Base-by-base conservation (phyloP, 176 grass and related monocot species). In the Thinopyrum elongatum region DNA sequence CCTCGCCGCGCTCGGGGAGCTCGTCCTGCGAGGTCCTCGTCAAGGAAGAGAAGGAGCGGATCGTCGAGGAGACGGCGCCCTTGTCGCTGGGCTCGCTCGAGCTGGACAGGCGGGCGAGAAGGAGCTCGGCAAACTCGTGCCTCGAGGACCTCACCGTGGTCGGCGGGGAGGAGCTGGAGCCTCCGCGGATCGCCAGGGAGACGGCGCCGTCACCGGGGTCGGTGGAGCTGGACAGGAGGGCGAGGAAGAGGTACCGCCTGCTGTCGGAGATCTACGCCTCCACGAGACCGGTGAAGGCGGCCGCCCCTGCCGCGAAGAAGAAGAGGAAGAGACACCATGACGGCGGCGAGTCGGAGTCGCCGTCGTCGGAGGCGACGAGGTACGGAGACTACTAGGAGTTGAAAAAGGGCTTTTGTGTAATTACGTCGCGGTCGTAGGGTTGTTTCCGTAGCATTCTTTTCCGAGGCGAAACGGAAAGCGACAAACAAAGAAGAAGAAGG, bases 181-280 rank as follows among this genome's bases (percentile, higher is more conserved):
- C 53, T 22, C 19, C 19, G 19, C 19, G 7, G 29, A 57, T 57
- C 6, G 7, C 12, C 26, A 79, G 1, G 28, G 15, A 2, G 33
- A 10, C 49, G 27, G 42, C 67, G 10, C 29, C 30, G 19, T 22
- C 53, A 8, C 7, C 17, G 19, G 53, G 53, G 55, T 70, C 67
- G 78, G 10, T 27, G 21, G 83, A 82, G 28, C 42, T 83, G 34
- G 82, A 81, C 85, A 49, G 62, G 61, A 76, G 87, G 87, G 73
- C 84, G 31, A 87, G 77, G 81, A 90, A 82, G 80, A 25, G 77
- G 83, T 91, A 85, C 65, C 82, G 91, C 4, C 44, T 81, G 22
- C 53, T 93, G 65, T 83, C 78, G 8, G 91, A 93, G 26, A 74
- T 95, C 51, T 91, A 95, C 55, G 58, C 65, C 57, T 29, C 89